These are phyloP conservation scores for Earliella scabrosa DNA, from an alignment of 1,284 basidiomycete genomes.

Conservation along the genomic window DNA sequence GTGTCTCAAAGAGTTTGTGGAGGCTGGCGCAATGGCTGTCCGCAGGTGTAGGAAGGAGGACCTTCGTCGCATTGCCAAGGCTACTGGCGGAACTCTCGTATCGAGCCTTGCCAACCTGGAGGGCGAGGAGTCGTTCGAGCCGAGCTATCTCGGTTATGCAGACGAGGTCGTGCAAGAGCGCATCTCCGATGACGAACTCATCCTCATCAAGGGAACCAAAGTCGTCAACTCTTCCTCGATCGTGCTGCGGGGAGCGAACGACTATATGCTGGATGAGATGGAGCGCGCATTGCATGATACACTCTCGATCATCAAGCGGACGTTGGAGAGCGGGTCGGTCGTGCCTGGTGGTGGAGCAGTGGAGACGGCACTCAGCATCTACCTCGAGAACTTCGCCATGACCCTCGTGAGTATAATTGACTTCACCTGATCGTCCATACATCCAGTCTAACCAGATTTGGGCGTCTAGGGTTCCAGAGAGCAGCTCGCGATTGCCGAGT, in stretches of 20 bases:
- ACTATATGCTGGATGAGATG: conserved; percentile 99
- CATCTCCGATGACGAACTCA: conserved; percentile 98
- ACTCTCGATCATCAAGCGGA: conserved; percentile 95
- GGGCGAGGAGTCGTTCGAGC: conserved; percentile 97
- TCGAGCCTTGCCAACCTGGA: conserved; percentile 96
- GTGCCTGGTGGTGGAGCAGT: conserved; percentile 98
- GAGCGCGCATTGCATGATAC: conserved; percentile 96
- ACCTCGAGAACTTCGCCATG: conserved; percentile 98
- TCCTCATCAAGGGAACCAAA: conserved; percentile 97
- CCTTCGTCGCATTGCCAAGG: conserved; percentile 94
- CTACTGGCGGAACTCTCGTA: conserved; percentile 94
- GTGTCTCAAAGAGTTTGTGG: conserved; percentile 98
- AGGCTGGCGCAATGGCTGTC: conserved; percentile 99
- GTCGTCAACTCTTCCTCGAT: conserved; percentile 94
- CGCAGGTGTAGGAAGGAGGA: conserved; percentile 98
- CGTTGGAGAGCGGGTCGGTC: conserved; percentile 93
- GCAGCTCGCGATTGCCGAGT: conserved; percentile 98
- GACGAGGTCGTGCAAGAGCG: conserved; percentile 98
- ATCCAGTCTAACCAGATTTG: conserved; percentile 14
- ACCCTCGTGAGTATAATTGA: conserved; percentile 84
- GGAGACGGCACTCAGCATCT: conserved; percentile 96
- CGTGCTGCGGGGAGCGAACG: conserved; percentile 95
- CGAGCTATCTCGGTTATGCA: conserved; percentile 86
- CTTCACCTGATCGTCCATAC: neutral
- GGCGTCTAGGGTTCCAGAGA: conserved; percentile 86